Conservation (phyloP, 176 grass and related monocot genomes). For the Elaeis guineensis region DNA sequence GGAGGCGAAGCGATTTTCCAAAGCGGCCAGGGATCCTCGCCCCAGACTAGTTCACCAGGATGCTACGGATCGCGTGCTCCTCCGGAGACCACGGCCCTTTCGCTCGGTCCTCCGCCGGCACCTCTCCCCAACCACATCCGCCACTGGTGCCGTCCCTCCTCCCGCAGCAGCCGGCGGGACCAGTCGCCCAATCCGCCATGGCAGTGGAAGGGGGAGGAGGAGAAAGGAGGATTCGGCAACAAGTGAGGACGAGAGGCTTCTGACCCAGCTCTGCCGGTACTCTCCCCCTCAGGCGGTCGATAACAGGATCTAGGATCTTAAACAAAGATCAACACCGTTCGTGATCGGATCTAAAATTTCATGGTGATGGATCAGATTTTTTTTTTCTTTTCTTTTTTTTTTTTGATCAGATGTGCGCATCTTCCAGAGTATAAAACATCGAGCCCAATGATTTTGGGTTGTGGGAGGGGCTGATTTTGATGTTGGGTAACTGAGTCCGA, state of each 20-base stretch:
- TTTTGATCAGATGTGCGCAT: too few species aligned
- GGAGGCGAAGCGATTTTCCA: constrained; percentile 90
- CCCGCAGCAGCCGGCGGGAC: constrained; percentile 36
- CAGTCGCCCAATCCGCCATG: constrained; percentile 1
- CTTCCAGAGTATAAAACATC: too few species aligned
- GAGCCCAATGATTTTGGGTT: too few species aligned
- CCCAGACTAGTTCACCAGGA: constrained; percentile 53
- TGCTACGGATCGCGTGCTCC: constrained; percentile 62
- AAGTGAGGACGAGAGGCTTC: background rate
- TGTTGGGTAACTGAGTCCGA: too few species aligned
- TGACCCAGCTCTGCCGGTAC: too few species aligned
- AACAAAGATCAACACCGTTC: too few species aligned
- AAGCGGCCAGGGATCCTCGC: constrained; percentile 71
- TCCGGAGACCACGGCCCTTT: constrained; percentile 83
- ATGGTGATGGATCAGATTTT: too few species aligned
- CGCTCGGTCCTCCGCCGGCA: constrained; percentile 43
- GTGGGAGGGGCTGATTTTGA: too few species aligned
- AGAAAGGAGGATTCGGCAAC: background rate
- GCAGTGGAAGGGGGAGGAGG: constrained; percentile 12
- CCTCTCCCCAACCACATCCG: background rate
- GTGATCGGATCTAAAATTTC: too few species aligned
- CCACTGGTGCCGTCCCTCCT: constrained; percentile 7
- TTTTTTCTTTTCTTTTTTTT: too few species aligned
- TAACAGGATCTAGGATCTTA: too few species aligned
- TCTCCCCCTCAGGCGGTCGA: too few species aligned